Evolutionary conservation across 2,329 filamentous ascomycete species (phyloP), one percentile per base, ranked within the genome.

Genomic region (Fusarium humuli): DNA sequence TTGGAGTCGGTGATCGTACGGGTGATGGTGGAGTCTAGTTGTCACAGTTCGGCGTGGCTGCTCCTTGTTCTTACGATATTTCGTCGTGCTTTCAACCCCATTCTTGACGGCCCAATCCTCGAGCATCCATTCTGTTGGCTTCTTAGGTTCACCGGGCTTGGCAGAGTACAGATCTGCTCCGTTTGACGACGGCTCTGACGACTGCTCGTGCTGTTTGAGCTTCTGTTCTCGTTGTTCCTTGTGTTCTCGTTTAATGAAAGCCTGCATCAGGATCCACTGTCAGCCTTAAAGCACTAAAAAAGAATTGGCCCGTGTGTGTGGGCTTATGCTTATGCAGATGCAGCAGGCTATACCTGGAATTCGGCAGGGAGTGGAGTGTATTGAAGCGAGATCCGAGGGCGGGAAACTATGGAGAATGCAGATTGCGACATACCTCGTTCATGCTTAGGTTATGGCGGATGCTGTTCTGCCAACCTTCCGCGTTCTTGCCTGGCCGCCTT

Each of bases 371-470:
- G 49, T 37, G 49, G 55, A 55, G 49, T 12, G 42, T 25, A 23
- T 49, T 27, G 42, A 60, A 59, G 56, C 20, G 23, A 61, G 54
- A 69, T 69, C 53, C 63, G 57, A 67, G 56, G 60, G 44, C 53
- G 48, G 57, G 23, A 53, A 50, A 70, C 41, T 60, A 46, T 65
- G 48, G 49, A 59, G 57, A 65, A 40, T 61, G 47, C 48, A 63
- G 61, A 50, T 47, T 32, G 32, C 55, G 34, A 77, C 82, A 81
- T 88, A 98, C 95, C 65, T 87, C 86, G 75, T 98, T 98, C 94
- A 98, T 98, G 49, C 94, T 97, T 10, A 98, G 83, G 73, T 98
- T 98, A 79, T 98, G 95, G 4, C 95, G 89, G 70, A 98, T 97
- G 78, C 93, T 97, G 80, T 98, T 98, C 81, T 95, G 92, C 95